phyloP scores from a whole-genome alignment of 108 stramenopile genomes.

The Nitzschia sp. region DNA sequence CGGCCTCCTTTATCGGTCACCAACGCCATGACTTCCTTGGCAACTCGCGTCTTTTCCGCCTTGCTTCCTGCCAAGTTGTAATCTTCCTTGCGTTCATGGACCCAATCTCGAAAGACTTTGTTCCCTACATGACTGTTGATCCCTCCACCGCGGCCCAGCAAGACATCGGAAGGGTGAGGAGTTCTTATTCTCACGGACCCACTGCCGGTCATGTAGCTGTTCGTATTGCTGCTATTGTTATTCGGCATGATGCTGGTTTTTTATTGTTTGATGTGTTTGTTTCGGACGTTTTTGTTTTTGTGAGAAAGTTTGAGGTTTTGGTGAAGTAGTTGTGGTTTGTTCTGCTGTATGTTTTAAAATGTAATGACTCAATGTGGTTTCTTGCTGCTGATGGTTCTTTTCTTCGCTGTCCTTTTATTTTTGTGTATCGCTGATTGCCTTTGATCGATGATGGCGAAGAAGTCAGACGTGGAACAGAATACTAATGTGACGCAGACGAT shows the following conservation, averaged over 20 bases:
- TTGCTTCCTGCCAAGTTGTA: conserved; percentile 78
- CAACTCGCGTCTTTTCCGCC: conserved; percentile 66
- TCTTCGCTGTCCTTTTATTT: no score
- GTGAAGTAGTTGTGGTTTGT: no score
- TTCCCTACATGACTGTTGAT: conserved; percentile 84
- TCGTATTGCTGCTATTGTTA: conserved; percentile 2
- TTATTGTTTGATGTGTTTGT: conserved; percentile 9
- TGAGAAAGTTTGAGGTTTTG: neutral
- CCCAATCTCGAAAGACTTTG: conserved; percentile 70
- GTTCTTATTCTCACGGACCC: conserved; percentile 26
- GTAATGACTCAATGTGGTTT: neutral
- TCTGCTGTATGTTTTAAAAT: neutral
- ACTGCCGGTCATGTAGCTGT: neutral
- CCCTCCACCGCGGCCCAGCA: conserved; percentile 80
- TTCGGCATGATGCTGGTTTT: neutral
- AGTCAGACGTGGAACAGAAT: no score
- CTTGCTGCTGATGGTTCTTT: neutral
- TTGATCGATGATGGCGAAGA: no score
- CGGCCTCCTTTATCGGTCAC: conserved; percentile 59
- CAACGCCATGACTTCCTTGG: conserved; percentile 56
- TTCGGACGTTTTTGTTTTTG: neutral
- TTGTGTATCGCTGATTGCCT: no score
- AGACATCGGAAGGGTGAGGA: conserved; percentile 41
- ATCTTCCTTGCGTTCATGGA: conserved; percentile 55
- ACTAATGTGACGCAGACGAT: no score